Percentiles rank a stretch among this genome's conserved stretches.
phyloP scores from a whole-genome alignment of 164 flowering plant genomes.

The Kingdonia uniflora region DNA sequence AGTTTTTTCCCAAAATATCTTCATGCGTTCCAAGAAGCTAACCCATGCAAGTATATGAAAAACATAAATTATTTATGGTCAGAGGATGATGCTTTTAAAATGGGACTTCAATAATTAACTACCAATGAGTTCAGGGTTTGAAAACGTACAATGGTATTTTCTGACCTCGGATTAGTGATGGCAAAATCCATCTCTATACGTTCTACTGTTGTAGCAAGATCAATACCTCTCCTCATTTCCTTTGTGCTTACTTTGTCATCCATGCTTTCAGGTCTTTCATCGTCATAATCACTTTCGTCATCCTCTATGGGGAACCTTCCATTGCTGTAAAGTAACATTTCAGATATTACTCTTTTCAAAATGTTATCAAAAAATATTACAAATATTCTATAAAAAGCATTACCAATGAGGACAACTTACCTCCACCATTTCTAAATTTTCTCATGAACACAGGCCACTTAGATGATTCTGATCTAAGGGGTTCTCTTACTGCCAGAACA shows the following conservation, averaged over 20 bases:
- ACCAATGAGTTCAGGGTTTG: no score
- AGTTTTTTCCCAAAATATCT: conserved; percentile 94
- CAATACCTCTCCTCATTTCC: conserved; percentile 94
- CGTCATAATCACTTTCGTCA: conserved; percentile 25
- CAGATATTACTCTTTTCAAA: no score
- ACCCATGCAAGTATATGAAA: conserved; percentile 92
- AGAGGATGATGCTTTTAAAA: no score
- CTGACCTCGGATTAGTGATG: conserved; percentile 97
- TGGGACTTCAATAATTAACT: no score
- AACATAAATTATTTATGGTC: no score
- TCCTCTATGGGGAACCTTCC: conserved; percentile 15
- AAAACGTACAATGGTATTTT: conserved; percentile 87
- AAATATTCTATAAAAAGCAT: no score
- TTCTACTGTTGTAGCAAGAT: conserved; percentile 94
- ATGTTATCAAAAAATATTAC: no score
- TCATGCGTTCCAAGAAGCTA: conserved; percentile 96
- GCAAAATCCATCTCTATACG: conserved; percentile 98
- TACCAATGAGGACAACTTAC: conserved; percentile 19
- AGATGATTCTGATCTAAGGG: conserved; percentile 65
- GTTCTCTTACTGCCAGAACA: conserved; percentile 60
- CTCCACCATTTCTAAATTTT: conserved; percentile 50
- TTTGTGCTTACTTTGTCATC: conserved; percentile 67
- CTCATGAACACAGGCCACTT: conserved; percentile 35
- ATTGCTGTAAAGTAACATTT: not conserved
- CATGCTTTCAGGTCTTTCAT: conserved; percentile 54